Conservation (phyloP, 2,329 filamentous ascomycete genomes). For the Penicillium janthinellum region DNA sequence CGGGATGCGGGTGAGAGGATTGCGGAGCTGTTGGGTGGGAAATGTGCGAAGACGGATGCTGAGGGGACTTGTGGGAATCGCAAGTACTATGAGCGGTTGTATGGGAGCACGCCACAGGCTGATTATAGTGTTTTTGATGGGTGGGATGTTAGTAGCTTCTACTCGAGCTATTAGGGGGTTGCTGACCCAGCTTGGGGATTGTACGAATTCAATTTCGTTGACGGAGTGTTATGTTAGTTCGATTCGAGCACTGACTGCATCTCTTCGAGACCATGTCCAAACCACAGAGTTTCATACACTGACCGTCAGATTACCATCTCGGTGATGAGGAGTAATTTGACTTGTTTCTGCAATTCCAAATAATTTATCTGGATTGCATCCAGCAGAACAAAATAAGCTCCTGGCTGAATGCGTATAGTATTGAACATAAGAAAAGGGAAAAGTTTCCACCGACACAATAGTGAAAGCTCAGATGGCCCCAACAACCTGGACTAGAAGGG, state of each 20-base stretch:
- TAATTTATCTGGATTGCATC: not conserved
- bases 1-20: constrained; percentile 48
- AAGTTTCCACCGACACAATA: not conserved
- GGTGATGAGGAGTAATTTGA: not conserved
- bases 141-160: constrained; percentile 23
- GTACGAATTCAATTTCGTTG: not conserved
- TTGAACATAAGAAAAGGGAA: not conserved
- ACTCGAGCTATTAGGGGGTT: constrained; percentile 15
- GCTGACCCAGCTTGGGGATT: not conserved
- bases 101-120: constrained; percentile 21
- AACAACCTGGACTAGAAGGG: not conserved
- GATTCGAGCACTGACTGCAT: not conserved
- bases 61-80: constrained; percentile 17
- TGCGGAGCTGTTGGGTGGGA: constrained; percentile 8
- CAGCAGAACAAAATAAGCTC: not conserved
- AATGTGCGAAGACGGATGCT: constrained; percentile 13
- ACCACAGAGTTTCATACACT: not conserved
- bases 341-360: not conserved
- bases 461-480: not conserved
- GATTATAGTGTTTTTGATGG: constrained; percentile 27
- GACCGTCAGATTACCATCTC: not conserved
- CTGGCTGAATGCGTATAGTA: not conserved
- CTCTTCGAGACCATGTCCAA: too few species aligned
- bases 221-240: not conserved
- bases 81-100: constrained; percentile 14